Percentiles rank a stretch among this genome's conserved stretches.
phyloP scores from a whole-genome alignment of 805 yeast genomes.

The Suhomyces sp. region DNA sequence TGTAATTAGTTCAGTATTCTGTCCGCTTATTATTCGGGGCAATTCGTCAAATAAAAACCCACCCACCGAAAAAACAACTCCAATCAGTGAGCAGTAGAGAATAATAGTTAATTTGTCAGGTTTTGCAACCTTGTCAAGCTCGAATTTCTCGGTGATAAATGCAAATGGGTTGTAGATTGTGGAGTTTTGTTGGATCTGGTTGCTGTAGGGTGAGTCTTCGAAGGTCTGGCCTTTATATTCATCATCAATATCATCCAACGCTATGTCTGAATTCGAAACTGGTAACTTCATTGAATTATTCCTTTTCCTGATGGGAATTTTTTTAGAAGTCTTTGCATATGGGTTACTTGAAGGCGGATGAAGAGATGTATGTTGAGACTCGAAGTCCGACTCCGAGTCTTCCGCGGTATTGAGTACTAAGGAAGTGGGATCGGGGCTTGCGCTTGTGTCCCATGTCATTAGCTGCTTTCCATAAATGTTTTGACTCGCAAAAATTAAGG shows the following conservation, averaged over 20 bases:
- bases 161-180: constrained; percentile 23
- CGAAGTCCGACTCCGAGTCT: background rate
- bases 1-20: constrained; percentile 7
- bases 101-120: constrained; percentile 82
- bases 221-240: constrained; percentile 11
- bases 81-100: constrained; percentile 74
- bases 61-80: constrained; percentile 68
- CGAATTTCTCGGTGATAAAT: constrained; percentile 12
- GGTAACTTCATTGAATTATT: constrained; percentile 26
- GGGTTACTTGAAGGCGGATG: too few relatives aligned
- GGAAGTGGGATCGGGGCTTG: constrained; percentile 20
- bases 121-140: constrained; percentile 31
- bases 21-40: constrained; percentile 21
- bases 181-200: constrained; percentile 17
- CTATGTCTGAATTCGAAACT: constrained; percentile 34
- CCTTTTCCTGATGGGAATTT: constrained; percentile 16
- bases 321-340: background rate
- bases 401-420: constrained; percentile 26
- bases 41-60: constrained; percentile 70
- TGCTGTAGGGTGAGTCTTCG: constrained; percentile 10
- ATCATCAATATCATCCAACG: constrained; percentile 31
- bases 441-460: constrained; percentile 51
- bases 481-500: constrained; percentile 78
- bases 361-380: background rate
- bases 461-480: constrained; percentile 85